Evolutionary conservation across 164 flowering plant species (phyloP).

Genomic region (Saururus chinensis): DNA sequence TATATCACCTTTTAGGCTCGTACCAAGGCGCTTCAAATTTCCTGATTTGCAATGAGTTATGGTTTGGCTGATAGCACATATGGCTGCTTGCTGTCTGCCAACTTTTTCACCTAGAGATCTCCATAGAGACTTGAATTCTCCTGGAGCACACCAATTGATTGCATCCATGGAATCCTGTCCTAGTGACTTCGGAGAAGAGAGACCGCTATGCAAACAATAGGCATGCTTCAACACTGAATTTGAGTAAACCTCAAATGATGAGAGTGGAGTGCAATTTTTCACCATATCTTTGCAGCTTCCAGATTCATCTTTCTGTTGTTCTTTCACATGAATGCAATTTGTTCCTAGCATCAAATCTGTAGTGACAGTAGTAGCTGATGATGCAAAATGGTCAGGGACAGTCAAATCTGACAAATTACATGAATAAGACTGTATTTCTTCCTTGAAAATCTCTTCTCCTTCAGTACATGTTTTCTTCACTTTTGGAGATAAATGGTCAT

Average conservation of each 20-base stretch:
- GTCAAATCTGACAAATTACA: slow-evolving; percentile 6
- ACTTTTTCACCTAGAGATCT: slow-evolving; percentile 39
- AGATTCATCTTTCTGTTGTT: slow-evolving; percentile 8
- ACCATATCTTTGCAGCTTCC: slow-evolving; percentile 13
- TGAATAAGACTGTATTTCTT: slow-evolving; percentile 13
- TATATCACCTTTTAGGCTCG: slow-evolving; percentile 39
- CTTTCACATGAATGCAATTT: slow-evolving; percentile 18
- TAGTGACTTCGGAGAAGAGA: neutral
- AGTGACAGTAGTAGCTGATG: slow-evolving; percentile 45
- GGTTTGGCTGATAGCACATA: slow-evolving; percentile 35
- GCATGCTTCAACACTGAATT: neutral
- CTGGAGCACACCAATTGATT: slow-evolving; percentile 16
- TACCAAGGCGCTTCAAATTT: slow-evolving; percentile 25
- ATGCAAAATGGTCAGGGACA: slow-evolving; percentile 14
- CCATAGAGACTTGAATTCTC: slow-evolving; percentile 47
- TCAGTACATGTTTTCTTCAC: slow-evolving; percentile 15
- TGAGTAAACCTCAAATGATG: slow-evolving; percentile 15
- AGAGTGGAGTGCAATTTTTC: slow-evolving; percentile 14
- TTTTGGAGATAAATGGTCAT: slow-evolving; percentile 15
- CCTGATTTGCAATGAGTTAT: slow-evolving; percentile 32
- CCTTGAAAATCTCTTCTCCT: slow-evolving; percentile 17
- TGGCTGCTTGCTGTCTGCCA: slow-evolving; percentile 58
- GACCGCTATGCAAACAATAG: neutral
- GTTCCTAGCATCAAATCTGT: slow-evolving; percentile 59
- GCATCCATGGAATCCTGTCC: slow-evolving; percentile 14